Conservation (phyloP, 2,329 filamentous ascomycete genomes). For the Apiospora aurea region DNA sequence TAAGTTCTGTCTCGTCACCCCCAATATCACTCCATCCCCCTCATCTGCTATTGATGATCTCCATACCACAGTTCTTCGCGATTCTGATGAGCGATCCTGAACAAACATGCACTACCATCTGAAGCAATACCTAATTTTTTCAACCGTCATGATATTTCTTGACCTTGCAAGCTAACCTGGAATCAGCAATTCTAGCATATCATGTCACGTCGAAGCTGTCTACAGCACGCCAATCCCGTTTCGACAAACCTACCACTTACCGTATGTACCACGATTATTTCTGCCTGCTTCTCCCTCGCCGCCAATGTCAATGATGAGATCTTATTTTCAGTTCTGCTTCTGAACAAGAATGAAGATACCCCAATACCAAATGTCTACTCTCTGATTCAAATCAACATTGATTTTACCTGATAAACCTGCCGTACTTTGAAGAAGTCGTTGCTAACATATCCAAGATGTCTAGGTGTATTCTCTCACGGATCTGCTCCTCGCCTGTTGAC, state of each 20-base stretch:
- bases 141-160: slow-evolving; percentile 13
- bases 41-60: slow-evolving; percentile 59
- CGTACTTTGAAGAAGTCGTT: background rate
- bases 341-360: slow-evolving; percentile 71
- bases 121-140: slow-evolving; percentile 50
- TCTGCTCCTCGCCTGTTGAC: background rate
- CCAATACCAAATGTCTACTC: slow-evolving; percentile 67
- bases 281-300: background rate
- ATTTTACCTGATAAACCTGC: slow-evolving; percentile 26
- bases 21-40: slow-evolving; percentile 22
- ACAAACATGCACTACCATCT: slow-evolving; percentile 83
- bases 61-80: slow-evolving; percentile 66
- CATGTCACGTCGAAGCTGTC: background rate
- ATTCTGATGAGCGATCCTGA: slow-evolving; percentile 63
- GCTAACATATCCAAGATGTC: slow-evolving; percentile 5
- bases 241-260: background rate
- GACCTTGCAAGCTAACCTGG: background rate
- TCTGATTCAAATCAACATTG: slow-evolving; percentile 51
- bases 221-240: background rate
- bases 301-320: slow-evolving; percentile 65
- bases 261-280: background rate
- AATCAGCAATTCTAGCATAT: background rate
- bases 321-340: slow-evolving; percentile 75
- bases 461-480: background rate
- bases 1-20: slow-evolving; percentile 27